Conservation (phyloP, 2,329 filamentous ascomycete species). For the Emmonsia crescens region DNA sequence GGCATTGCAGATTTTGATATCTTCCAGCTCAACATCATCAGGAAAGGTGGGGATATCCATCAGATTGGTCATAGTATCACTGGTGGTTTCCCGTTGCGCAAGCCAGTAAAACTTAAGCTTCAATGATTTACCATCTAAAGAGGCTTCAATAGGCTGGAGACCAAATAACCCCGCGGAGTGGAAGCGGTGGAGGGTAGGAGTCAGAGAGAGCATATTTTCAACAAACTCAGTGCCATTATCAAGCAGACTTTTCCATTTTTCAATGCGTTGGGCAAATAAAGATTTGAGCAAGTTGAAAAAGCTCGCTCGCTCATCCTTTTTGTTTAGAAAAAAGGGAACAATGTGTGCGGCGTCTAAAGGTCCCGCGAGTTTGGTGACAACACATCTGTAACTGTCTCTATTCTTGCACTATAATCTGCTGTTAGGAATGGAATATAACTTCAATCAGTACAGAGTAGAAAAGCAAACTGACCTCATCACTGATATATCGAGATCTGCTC, state of each 20-base stretch:
- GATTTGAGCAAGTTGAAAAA: neutral
- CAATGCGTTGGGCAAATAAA: neutral
- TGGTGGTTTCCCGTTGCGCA: neutral
- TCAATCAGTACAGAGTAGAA: neutral
- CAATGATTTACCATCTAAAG: neutral
- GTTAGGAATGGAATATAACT: neutral
- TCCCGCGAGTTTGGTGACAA: neutral
- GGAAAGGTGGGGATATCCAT: neutral
- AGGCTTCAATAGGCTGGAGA: neutral
- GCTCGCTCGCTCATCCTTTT: neutral
- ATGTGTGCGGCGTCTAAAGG: neutral
- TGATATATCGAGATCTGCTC: too few relatives aligned
- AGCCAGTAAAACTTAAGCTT: conserved; percentile 1
- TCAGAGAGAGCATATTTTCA: neutral
- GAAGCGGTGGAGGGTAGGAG: neutral
- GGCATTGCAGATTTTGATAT: neutral
- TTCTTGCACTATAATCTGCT: neutral
- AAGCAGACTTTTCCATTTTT: neutral
- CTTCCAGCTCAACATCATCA: neutral
- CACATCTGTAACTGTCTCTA: neutral
- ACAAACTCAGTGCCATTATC: conserved; percentile 1
- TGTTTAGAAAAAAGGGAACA: neutral
- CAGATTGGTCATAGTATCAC: neutral
- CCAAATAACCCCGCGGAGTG: neutral
- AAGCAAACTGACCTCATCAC: neutral